Evolutionary conservation across 768 basidiomycete genomes (phyloP).

Genomic region (Suillus luteus): DNA sequence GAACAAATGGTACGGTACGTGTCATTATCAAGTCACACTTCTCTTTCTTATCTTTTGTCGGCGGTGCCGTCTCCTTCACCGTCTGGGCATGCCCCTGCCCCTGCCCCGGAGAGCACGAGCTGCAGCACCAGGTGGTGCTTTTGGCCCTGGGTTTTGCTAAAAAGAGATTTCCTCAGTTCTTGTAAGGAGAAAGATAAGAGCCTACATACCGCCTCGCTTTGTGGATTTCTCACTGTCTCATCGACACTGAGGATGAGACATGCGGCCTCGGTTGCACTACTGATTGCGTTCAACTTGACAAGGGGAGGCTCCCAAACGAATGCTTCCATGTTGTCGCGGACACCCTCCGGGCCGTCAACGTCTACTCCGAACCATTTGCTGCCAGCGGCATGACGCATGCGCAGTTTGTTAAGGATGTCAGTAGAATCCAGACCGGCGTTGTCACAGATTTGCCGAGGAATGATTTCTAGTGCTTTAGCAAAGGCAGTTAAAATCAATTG

Average conservation of each 20-base stretch:
- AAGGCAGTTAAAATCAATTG: conserved; percentile 95
- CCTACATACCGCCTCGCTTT: conserved; percentile 81
- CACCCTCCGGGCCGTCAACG: conserved; percentile 85
- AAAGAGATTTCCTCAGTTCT: conserved; percentile 21
- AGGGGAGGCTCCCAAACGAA: conserved; percentile 99
- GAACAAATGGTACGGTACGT: conserved; percentile 25
- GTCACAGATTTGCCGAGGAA: conserved; percentile 97
- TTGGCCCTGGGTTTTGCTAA: conserved; percentile 82
- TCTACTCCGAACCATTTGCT: conserved; percentile 94
- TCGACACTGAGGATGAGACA: conserved; percentile 95
- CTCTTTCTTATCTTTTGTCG: conserved; percentile 18
- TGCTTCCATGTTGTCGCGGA: conserved; percentile 94
- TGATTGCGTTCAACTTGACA: conserved; percentile 94
- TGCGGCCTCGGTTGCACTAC: conserved; percentile 94
- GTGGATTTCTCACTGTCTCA: conserved; percentile 95
- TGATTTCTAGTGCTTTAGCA: conserved; percentile 95
- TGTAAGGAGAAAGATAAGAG: conserved; percentile 5
- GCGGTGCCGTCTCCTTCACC: conserved; percentile 40
- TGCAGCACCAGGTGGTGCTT: conserved; percentile 88
- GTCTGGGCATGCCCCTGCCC: conserved; percentile 79
- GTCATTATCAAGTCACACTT: conserved; percentile 13
- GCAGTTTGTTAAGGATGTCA: conserved; percentile 94
- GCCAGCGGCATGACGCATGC: conserved; percentile 92
- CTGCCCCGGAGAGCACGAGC: conserved; percentile 84
- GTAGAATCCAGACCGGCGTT: conserved; percentile 98